phyloP scores from a whole-genome alignment of 1,284 basidiomycete genomes.

The Cryptococcus sp. region DNA sequence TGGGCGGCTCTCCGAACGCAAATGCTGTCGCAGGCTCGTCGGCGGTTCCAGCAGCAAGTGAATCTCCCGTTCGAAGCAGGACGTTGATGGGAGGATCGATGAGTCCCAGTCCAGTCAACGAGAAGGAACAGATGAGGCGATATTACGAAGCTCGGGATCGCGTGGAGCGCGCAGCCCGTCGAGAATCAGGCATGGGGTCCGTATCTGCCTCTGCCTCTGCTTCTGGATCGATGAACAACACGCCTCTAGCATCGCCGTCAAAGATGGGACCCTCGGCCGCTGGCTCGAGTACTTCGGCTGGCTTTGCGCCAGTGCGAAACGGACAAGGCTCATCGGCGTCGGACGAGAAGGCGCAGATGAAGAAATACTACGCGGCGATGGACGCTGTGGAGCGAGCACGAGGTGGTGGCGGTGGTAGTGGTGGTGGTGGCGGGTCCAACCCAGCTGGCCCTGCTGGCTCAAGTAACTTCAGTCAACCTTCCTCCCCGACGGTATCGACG shows the following conservation, averaged over 20 bases:
- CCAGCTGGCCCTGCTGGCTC: constrained; percentile 1
- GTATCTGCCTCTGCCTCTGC: background rate
- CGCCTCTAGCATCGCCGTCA: background rate
- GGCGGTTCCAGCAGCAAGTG: background rate
- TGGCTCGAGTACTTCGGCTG: background rate
- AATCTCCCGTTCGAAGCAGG: too few species aligned
- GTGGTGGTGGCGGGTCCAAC: too few species aligned
- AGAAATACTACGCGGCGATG: constrained; percentile 36
- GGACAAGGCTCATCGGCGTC: constrained; percentile 16
- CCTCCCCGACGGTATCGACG: background rate
- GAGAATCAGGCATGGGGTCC: background rate
- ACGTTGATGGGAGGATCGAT: constrained; percentile 26
- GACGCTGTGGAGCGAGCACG: constrained; percentile 20
- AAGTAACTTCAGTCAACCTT: background rate
- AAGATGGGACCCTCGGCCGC: background rate
- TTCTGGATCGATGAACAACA: constrained; percentile 1
- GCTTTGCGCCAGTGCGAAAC: background rate
- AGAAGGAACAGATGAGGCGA: constrained; percentile 50
- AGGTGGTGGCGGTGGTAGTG: background rate
- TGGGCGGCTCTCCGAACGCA: background rate
- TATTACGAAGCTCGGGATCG: constrained; percentile 63
- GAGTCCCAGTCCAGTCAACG: constrained; percentile 15
- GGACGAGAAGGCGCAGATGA: constrained; percentile 44
- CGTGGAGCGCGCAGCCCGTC: constrained; percentile 16
- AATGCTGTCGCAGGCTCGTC: background rate